Conservation (phyloP, 78 protist genomes). For the Dictyostelium firmibasis region DNA sequence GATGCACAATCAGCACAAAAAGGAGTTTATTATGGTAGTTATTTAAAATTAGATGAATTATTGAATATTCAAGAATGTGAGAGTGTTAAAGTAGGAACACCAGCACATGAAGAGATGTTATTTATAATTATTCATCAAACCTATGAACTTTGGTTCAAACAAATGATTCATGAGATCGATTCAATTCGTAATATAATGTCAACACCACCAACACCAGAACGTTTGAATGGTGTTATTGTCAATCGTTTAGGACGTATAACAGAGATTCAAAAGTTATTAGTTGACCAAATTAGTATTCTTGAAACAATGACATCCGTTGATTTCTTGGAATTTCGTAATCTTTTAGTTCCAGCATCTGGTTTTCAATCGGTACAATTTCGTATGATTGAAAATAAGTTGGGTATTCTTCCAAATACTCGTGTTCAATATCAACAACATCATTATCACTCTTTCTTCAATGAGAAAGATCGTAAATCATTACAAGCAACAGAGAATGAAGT, state of each 20-base stretch:
- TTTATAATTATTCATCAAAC: constrained; percentile 90
- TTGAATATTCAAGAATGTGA: constrained; percentile 52
- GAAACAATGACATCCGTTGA: constrained; percentile 85
- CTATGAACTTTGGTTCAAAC: constrained; percentile 92
- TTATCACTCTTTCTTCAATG: constrained; percentile 53
- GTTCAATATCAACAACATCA: constrained; percentile 75
- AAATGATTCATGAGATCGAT: constrained; percentile 85
- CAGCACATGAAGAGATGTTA: constrained; percentile 87
- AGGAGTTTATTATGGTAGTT: constrained; percentile 82
- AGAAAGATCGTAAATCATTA: constrained; percentile 23
- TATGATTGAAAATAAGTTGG: constrained; percentile 79
- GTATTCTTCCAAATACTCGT: constrained; percentile 64
- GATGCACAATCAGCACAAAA: constrained; percentile 38
- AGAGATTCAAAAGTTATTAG: constrained; percentile 76
- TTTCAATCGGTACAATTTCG: constrained; percentile 88
- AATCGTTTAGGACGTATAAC: constrained; percentile 69
- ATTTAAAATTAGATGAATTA: constrained; percentile 66
- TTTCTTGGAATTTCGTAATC: constrained; percentile 85
- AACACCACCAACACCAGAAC: constrained; percentile 67
- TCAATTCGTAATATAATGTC: constrained; percentile 58
- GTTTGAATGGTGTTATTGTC: constrained; percentile 53
- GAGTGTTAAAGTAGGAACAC: constrained; percentile 58
- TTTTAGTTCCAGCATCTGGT: constrained; percentile 83
- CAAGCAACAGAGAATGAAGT: constrained; percentile 29
- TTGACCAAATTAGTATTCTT: constrained; percentile 82